Conservation (phyloP, 116 monocot genomes). For the Dioscorea cayenensis region DNA sequence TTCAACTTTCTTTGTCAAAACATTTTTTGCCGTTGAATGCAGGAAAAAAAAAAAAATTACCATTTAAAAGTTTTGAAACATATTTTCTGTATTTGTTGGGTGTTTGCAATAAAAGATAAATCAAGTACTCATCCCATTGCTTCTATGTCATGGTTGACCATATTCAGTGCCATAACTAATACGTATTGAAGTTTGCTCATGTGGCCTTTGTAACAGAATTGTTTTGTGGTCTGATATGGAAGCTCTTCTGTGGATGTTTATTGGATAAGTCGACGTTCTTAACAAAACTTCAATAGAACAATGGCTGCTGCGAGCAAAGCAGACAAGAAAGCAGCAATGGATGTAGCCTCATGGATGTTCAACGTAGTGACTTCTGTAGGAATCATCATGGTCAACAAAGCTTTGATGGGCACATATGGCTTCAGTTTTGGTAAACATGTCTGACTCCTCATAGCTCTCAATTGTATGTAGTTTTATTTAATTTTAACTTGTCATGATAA, state of each 20-base stretch:
- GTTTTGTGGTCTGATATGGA: background rate
- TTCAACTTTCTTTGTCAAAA: too few species aligned
- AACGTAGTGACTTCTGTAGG: constrained; percentile 28
- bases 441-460: background rate
- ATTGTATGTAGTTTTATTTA: background rate
- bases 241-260: background rate
- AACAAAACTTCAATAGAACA: background rate
- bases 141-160: too few species aligned
- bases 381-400: constrained; percentile 49
- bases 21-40: too few species aligned
- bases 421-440: constrained; percentile 21
- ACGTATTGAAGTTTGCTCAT: background rate
- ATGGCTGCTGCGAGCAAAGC: constrained; percentile 29
- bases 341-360: constrained; percentile 23
- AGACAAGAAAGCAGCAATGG: constrained; percentile 18
- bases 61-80: too few species aligned
- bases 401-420: constrained; percentile 25
- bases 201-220: background rate
- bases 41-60: too few species aligned
- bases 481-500: background rate
- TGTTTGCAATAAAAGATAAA: too few species aligned
- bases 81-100: too few species aligned
- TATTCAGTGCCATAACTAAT: background rate
- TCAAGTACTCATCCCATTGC: too few species aligned
- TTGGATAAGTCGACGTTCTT: background rate